These are phyloP conservation scores for Oehlia diaphana DNA, from an alignment of 192 early-diverging fungal species.

Conservation along the genomic window DNA sequence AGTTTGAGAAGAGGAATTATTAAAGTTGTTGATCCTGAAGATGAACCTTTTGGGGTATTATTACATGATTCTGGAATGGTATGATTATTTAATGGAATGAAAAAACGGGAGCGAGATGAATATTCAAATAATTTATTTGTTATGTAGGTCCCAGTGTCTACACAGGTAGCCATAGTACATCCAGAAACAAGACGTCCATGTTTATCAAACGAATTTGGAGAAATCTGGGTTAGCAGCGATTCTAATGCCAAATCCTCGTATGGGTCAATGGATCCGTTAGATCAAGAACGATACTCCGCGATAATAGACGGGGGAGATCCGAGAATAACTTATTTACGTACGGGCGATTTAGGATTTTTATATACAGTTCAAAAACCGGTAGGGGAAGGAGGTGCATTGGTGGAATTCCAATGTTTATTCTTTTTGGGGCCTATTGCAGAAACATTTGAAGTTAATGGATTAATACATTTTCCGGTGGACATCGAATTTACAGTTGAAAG, in stretches of 20 bases:
- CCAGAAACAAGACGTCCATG: constrained; percentile 71
- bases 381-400: constrained; percentile 52
- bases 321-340: constrained; percentile 67
- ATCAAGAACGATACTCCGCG: constrained; percentile 43
- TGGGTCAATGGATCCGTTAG: constrained; percentile 38
- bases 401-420: constrained; percentile 73
- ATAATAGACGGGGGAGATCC: constrained; percentile 61
- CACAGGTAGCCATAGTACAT: constrained; percentile 83
- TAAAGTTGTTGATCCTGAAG: constrained; percentile 54
- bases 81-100: not conserved
- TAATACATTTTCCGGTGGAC: constrained; percentile 73
- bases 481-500: constrained; percentile 74
- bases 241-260: constrained; percentile 52
- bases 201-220: constrained; percentile 70
- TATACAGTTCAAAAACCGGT: constrained; percentile 63
- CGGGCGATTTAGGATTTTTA: constrained; percentile 82
- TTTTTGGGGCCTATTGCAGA: constrained; percentile 73
- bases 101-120: not conserved
- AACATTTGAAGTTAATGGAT: constrained; percentile 67
- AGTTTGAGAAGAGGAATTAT: constrained; percentile 67
- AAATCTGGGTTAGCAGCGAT: constrained; percentile 82
- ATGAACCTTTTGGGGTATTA: constrained; percentile 51
- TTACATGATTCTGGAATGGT: constrained; percentile 73
- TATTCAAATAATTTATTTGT: not conserved
- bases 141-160: constrained; percentile 65